A percentile compares a stretch with the other conserved stretches of the same genome.
Evolutionary conservation across 208 protist species (phyloP).

Genomic region (Phytomonas sp.): DNA sequence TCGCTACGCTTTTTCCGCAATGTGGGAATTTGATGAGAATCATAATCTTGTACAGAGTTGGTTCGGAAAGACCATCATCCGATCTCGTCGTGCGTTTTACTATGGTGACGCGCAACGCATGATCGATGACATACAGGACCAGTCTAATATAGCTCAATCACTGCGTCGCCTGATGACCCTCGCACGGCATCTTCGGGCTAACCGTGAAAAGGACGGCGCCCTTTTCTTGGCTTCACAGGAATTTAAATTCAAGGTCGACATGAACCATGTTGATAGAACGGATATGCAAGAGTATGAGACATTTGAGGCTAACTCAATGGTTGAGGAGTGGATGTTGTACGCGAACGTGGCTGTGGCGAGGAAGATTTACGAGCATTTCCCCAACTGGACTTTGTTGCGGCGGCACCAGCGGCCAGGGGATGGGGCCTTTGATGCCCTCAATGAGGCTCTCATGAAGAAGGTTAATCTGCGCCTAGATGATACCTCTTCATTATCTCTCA

Average conservation of each 20-base stretch:
- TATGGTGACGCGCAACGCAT: slow-evolving; percentile 93
- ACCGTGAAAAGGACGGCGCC: slow-evolving; percentile 74
- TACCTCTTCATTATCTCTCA: slow-evolving; percentile 73
- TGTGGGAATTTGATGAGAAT: slow-evolving; percentile 91
- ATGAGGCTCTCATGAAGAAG: slow-evolving; percentile 62
- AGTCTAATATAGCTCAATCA: slow-evolving; percentile 53
- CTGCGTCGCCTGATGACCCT: slow-evolving; percentile 75
- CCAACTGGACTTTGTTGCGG: slow-evolving; percentile 81
- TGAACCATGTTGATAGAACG: slow-evolving; percentile 79
- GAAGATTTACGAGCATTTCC: slow-evolving; percentile 70
- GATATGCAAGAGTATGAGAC: slow-evolving; percentile 88
- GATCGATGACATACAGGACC: slow-evolving; percentile 77
- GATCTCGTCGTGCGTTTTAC: slow-evolving; percentile 84
- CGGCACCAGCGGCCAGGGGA: slow-evolving; percentile 84
- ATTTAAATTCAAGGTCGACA: slow-evolving; percentile 89
- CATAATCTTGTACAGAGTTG: slow-evolving; percentile 79
- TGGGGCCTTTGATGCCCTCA: slow-evolving; percentile 78
- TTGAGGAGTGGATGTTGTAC: slow-evolving; percentile 97
- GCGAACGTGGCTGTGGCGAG: slow-evolving; percentile 90
- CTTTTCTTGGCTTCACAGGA: slow-evolving; percentile 86
- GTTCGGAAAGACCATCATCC: slow-evolving; percentile 92
- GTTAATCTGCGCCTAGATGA: slow-evolving; percentile 67
- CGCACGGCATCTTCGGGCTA: slow-evolving; percentile 74
- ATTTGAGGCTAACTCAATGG: slow-evolving; percentile 91
- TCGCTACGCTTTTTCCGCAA: slow-evolving; percentile 90